Evolutionary conservation across 768 basidiomycete genomes (phyloP), one percentile per base, ranked within the genome.

Genomic region (Pilatotrama ljubarskyi): DNA sequence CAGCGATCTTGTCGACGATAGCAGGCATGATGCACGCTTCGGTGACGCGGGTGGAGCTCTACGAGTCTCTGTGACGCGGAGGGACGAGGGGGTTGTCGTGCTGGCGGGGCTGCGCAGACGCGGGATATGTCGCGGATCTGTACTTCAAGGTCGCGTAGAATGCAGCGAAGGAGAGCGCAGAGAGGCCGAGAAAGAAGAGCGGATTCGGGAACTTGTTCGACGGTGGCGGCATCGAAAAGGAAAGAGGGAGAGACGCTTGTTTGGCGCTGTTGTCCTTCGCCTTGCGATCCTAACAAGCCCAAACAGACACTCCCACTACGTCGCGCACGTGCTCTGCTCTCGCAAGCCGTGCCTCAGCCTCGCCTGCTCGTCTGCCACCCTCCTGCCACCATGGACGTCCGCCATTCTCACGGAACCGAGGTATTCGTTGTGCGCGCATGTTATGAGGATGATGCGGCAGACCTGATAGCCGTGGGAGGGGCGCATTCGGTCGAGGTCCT

Each of bases 401-500:
- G 77, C 61, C 78, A 86, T 71, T 72, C 79, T 55, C 87, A 89
- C 68, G 79, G 80, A 44, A 78, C 87, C 24, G 75, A 82, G 35
- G 80, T 93, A 50, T 78, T 82, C 69, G 80, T 81, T 66, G 75
- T 93, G 41, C 81, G 84, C 57, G 80, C 88, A 36, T 88, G 84
- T 66, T 76, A 82, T 66, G 77, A 80, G 66, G 80, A 86, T 59
- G 87, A 90, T 62, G 89, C 82, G 1, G 62, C 66, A 3, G 89
- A 90, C 70, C 78, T 93, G 18, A 67, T 93, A 40, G 91, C 91
- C 42, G 69, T 92, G 38, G 90, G 86, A 38, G 87, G 86, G 41
- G 84, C 85, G 58, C 85, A 90, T 68, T 84, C 87, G 2, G 84
- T 92, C 25, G 81, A 91, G 59, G 77, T 93, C 59, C 72, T 92